phyloP scores from a whole-genome alignment of 306 rosid genomes.

The Begonia loranthoides region DNA sequence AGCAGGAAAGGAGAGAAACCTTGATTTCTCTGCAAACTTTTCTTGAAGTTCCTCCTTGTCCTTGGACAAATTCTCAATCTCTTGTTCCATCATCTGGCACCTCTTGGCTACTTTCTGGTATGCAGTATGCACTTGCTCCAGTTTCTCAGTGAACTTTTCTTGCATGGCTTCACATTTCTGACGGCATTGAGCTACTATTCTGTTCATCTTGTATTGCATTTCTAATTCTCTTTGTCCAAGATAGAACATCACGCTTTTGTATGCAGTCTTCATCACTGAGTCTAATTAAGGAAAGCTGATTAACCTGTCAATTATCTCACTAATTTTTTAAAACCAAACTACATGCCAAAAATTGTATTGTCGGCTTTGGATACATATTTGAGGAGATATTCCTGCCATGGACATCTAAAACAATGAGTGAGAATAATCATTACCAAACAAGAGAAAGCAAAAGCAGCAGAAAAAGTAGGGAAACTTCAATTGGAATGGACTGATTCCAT shows the following conservation, averaged over 20 bases:
- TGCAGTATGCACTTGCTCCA: conserved; percentile 81
- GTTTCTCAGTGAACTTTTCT: conserved; percentile 80
- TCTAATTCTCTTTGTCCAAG: conserved; percentile 90
- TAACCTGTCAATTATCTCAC: background rate
- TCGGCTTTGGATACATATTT: conserved; percentile 68
- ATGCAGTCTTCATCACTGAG: conserved; percentile 83
- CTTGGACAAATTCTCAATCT: conserved; percentile 74
- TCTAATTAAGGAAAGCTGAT: conserved; percentile 32
- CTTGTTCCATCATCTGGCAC: conserved; percentile 90
- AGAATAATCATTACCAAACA: conserved; percentile 7
- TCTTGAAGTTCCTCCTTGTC: conserved; percentile 99
- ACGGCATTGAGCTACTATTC: conserved; percentile 65
- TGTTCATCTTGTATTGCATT: conserved; percentile 84
- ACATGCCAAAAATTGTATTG: background rate
- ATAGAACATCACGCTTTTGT: conserved; percentile 89
- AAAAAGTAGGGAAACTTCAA: conserved; percentile 7
- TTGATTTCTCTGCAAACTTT: conserved; percentile 86
- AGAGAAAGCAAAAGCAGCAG: conserved; percentile 1
- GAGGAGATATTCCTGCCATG: conserved; percentile 90
- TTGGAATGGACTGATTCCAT: no score
- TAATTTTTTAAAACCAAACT: background rate
- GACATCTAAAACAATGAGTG: conserved; percentile 60
- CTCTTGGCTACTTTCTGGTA: conserved; percentile 85
- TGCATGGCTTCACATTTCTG: conserved; percentile 94
- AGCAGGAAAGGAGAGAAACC: conserved; percentile 25